These are phyloP conservation scores for Penicillium egyptiacum DNA, from an alignment of 495 filamentous ascomycete genomes.

Conservation along the genomic window DNA sequence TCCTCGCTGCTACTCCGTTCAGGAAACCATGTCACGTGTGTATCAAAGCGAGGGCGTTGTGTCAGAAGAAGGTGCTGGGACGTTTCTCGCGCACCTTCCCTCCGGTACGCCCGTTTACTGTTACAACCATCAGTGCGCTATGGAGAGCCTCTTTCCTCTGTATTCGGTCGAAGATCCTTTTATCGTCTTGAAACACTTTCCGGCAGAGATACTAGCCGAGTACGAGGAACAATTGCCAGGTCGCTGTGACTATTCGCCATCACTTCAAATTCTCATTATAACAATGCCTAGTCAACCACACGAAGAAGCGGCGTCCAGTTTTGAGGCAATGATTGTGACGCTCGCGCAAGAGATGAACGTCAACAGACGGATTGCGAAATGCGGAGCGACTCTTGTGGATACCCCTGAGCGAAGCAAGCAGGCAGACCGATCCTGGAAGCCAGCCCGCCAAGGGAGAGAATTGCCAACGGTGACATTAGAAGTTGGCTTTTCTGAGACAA, in stretches of 20 bases:
- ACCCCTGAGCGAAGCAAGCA: conserved; percentile 8
- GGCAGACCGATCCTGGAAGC: conserved; percentile 10
- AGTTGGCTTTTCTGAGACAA: conserved; percentile 8
- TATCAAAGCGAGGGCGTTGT: not conserved
- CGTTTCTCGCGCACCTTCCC: not conserved
- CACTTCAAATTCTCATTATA: conserved; percentile 9
- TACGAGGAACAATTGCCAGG: not conserved
- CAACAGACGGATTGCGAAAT: not conserved
- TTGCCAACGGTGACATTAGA: conserved; percentile 9
- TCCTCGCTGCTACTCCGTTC: no score
- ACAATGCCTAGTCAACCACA: conserved; percentile 1
- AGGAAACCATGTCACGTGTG: not conserved
- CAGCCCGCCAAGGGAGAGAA: conserved; percentile 7
- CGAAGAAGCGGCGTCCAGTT: not conserved
- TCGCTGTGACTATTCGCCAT: conserved; percentile 10
- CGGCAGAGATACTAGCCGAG: not conserved
- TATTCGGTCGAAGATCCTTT: not conserved
- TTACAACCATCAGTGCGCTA: not conserved
- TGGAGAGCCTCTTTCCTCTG: not conserved
- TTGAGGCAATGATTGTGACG: not conserved
- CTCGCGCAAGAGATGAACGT: not conserved
- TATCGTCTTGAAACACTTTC: not conserved
- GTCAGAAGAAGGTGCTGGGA: not conserved
- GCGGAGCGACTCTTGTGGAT: not conserved
- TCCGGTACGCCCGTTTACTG: not conserved